These are phyloP conservation scores for Russula olivacea DNA, from an alignment of 768 basidiomycete genomes.

Conservation along the genomic window DNA sequence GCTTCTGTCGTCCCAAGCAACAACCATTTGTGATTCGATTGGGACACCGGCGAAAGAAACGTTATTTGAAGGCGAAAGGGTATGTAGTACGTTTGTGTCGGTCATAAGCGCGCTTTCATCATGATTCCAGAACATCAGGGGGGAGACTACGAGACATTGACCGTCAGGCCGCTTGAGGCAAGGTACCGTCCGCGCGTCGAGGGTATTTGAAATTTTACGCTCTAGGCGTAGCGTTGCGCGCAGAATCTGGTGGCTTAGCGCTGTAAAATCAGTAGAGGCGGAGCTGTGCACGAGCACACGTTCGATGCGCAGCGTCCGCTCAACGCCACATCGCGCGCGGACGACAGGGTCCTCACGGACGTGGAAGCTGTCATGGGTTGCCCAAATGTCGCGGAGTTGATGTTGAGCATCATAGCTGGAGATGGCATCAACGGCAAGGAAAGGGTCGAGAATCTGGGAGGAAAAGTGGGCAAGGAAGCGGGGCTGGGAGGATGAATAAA, in stretches of 20 bases:
- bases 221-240: conserved; percentile 62
- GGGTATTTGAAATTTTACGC: conserved; percentile 42
- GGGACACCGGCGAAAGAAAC: conserved; percentile 56
- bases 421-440: conserved; percentile 48
- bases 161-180: conserved; percentile 52
- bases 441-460: conserved; percentile 55
- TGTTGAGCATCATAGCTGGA: conserved; percentile 50
- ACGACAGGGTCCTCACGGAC: conserved; percentile 65
- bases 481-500: conserved; percentile 70
- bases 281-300: conserved; percentile 64
- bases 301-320: conserved; percentile 69
- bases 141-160: conserved; percentile 66
- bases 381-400: conserved; percentile 70
- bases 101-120: conserved; percentile 47
- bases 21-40: conserved; percentile 67
- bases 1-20: conserved; percentile 62
- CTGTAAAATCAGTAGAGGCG: conserved; percentile 43
- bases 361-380: conserved; percentile 54
- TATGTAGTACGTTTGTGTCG: conserved; percentile 53
- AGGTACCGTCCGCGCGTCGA: conserved; percentile 38
- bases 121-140: conserved; percentile 69
- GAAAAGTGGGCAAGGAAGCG: conserved; percentile 50
- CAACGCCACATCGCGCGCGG: conserved; percentile 63
- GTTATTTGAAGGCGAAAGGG: conserved; percentile 49
- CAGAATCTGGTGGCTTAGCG: conserved; percentile 57